A percentile compares a stretch with the other conserved stretches of the same genome.
Conservation (phyloP, 2,329 filamentous ascomycete genomes). For the Purpureocillium lavendulum region DNA sequence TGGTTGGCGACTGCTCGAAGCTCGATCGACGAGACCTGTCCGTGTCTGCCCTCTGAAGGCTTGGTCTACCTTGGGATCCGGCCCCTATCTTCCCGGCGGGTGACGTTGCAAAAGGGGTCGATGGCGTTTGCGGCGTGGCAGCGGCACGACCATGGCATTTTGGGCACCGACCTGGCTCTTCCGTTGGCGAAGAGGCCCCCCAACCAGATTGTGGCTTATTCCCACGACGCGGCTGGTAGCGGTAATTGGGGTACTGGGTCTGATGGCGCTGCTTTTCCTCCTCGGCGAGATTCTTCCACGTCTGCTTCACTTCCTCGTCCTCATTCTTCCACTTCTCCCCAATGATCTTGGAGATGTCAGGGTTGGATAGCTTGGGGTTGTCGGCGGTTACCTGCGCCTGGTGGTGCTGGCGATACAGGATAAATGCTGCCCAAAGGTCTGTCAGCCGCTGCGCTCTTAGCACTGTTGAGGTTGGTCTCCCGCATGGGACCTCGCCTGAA, state of each 20-base stretch:
- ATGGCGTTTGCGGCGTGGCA: slow-evolving; percentile 52
- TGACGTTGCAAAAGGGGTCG: slow-evolving; percentile 32
- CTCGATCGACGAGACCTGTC: slow-evolving; percentile 17
- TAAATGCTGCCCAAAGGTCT: slow-evolving; percentile 63
- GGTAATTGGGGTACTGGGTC: slow-evolving; percentile 85
- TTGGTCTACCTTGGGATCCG: slow-evolving; percentile 11
- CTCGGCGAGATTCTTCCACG: slow-evolving; percentile 86
- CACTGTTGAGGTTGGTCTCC: not conserved
- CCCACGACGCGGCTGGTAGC: slow-evolving; percentile 78
- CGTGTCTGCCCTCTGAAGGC: slow-evolving; percentile 13
- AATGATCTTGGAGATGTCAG: slow-evolving; percentile 95
- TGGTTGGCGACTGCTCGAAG: slow-evolving; percentile 15
- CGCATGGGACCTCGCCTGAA: too few relatives aligned
- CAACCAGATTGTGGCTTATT: slow-evolving; percentile 21
- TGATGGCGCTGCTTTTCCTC: slow-evolving; percentile 89
- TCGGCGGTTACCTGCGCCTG: slow-evolving; percentile 73
- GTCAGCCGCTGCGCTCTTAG: slow-evolving; percentile 13
- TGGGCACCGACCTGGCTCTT: slow-evolving; percentile 51
- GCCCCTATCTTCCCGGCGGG: slow-evolving; percentile 17
- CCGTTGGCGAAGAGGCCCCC: slow-evolving; percentile 26
- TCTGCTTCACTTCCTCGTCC: slow-evolving; percentile 62
- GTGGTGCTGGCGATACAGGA: slow-evolving; percentile 90
- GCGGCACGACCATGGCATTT: slow-evolving; percentile 66
- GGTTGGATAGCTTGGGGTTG: slow-evolving; percentile 86
- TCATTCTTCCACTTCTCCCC: slow-evolving; percentile 85